These are phyloP conservation scores for Aspergillus alliaceus DNA, from an alignment of 2,329 filamentous ascomycete species.

Conservation along the genomic window DNA sequence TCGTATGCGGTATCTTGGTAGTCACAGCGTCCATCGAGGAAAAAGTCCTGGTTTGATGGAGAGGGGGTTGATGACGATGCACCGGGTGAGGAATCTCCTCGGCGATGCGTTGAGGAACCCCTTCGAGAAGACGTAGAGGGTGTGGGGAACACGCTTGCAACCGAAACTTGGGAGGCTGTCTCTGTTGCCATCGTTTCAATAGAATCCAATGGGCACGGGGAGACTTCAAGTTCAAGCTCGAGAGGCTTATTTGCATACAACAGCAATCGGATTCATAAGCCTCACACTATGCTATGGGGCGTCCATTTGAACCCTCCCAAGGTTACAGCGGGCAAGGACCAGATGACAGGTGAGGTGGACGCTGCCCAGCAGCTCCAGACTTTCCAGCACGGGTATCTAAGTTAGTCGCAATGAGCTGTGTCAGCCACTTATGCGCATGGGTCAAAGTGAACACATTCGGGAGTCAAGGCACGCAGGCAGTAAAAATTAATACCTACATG, in stretches of 20 bases:
- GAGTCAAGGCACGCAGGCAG: not conserved
- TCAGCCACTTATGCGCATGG: not conserved
- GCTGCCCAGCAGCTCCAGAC: not conserved
- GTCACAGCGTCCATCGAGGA: slow-evolving; percentile 39
- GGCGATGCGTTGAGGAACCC: slow-evolving; percentile 28
- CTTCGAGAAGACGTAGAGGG: slow-evolving; percentile 65
- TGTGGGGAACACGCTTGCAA: slow-evolving; percentile 64
- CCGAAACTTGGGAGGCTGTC: slow-evolving; percentile 54
- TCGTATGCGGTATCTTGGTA: slow-evolving; percentile 46
- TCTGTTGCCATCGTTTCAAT: slow-evolving; percentile 29
- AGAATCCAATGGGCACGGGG: not conserved
- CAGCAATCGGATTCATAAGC: not conserved
- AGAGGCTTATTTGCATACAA: not conserved
- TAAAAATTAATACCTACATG: not conserved
- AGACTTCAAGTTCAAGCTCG: not conserved
- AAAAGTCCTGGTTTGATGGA: slow-evolving; percentile 47
- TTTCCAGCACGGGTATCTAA: not conserved
- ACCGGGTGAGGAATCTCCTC: slow-evolving; percentile 52
- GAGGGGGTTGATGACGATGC: slow-evolving; percentile 59
- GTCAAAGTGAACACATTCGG: not conserved
- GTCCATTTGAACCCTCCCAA: not conserved
- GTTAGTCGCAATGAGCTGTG: not conserved
- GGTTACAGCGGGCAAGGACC: not conserved
- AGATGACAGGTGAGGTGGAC: not conserved
- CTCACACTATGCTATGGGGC: not conserved